Base-by-base conservation (phyloP, 495 filamentous ascomycete species). In the Aspergillus haitiensis region DNA sequence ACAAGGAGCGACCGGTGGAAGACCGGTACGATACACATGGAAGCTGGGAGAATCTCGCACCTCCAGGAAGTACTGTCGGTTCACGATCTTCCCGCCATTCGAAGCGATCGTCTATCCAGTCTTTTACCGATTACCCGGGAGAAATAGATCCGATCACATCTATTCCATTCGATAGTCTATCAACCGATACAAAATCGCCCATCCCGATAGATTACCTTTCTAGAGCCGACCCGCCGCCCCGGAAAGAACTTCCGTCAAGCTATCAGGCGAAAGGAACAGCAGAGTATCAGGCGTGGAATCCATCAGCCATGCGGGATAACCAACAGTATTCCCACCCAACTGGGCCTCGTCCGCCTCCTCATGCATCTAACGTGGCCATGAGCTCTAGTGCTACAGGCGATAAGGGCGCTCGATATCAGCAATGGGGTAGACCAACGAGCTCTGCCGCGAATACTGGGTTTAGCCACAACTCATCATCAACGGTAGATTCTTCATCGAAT, bases 131-230 rank as follows among this genome's bases (percentile, higher is more conserved):
- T 53, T 60, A 75, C 61, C 59, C 70, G 67, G 61, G 76, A 63
- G 72, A 78, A 59, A 55, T 72, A 27, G 81, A 88, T 61, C 60
- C 79, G 60, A 91, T 97, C 59, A 91, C 92, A 7, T 87, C 89
- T 1, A 93, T 98, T 58, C 91, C 94, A 11, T 97, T 93, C 74
- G 90, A 97, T 54, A 86, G 77, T 58, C 77, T 88, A n/a, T 72
- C 81, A 33, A 69, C 84, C 32, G 90, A 91, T 70, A 77, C 76
- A 36, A 82, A 80, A 53, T 86, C 85, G 44, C 91, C 93, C 2
- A 84, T 92, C 56, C 75, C 88, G 12, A 79, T 93, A 60, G 89
- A 96, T 36, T 89, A 88, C 66, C 78, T 93, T 51, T 87, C 88
- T 34, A 85, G 86, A 61, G 75, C 82, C 18, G 89, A 92, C 37